Percentiles rank a stretch among this genome's conserved stretches.
Evolutionary conservation across 2,329 filamentous ascomycete species (phyloP).

Genomic region (Fusarium torreyae): DNA sequence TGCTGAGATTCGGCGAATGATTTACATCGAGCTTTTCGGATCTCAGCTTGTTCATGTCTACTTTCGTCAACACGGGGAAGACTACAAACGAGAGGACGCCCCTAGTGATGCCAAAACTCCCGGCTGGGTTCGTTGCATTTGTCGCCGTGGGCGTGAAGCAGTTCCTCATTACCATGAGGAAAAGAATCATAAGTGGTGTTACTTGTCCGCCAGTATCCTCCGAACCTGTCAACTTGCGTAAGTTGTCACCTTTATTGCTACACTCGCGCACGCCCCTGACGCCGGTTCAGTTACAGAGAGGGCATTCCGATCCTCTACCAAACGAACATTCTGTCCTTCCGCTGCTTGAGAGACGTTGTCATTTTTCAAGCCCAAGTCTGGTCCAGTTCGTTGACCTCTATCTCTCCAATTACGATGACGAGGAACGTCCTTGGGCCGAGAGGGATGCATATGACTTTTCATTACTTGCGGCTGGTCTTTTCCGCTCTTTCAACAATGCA

Average conservation of each 20-base stretch:
- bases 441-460: too few relatives aligned
- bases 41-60: neutral
- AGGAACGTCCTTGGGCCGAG: neutral
- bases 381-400: neutral
- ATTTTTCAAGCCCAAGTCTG: neutral
- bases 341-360: neutral
- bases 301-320: constrained; percentile 16
- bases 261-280: neutral
- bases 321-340: constrained; percentile 21
- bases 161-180: constrained; percentile 7
- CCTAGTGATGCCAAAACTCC: neutral
- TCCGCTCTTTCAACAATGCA: neutral
- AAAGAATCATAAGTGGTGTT: constrained; percentile 8
- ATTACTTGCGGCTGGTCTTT: too few relatives aligned
- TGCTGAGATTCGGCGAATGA: neutral
- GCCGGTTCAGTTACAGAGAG: constrained; percentile 5
- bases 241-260: neutral
- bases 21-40: neutral
- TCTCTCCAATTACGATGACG: too few relatives aligned
- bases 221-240: constrained; percentile 26
- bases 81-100: neutral
- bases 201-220: constrained; percentile 7
- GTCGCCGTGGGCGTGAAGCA: neutral
- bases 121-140: constrained; percentile 3
- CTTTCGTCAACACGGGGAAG: neutral